phyloP scores from a whole-genome alignment of 805 yeast species.

The Starmerella asiatica region DNA sequence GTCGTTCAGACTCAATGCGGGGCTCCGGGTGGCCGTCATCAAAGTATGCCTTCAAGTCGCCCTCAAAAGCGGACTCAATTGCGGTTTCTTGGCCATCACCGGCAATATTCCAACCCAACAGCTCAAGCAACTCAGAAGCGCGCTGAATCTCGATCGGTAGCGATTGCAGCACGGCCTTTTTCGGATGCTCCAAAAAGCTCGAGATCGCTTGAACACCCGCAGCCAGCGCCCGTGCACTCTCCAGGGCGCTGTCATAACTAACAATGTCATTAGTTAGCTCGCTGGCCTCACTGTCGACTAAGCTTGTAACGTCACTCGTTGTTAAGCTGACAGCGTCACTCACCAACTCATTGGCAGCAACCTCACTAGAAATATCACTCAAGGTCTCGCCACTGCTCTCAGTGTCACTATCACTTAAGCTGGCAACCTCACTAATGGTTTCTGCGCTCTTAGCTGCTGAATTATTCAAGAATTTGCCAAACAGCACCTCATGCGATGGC shows the following conservation, averaged over 20 bases:
- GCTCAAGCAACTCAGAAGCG: neutral
- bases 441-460: too few species aligned
- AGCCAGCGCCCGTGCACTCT: neutral
- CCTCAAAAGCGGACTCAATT: neutral
- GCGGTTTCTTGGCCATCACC: neutral
- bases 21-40: too few species aligned
- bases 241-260: neutral
- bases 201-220: neutral
- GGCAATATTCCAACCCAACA: neutral
- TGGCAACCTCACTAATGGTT: neutral
- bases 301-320: too few species aligned
- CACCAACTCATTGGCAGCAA: too few species aligned
- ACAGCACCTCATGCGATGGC: too few species aligned
- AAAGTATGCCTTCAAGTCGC: neutral
- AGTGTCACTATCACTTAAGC: neutral
- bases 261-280: too few species aligned
- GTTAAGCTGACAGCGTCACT: too few species aligned
- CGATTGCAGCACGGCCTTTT: neutral
- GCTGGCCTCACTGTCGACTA: too few species aligned
- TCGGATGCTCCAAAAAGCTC: neutral
- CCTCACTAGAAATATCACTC: neutral
- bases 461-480: neutral
- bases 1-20: neutral
- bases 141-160: neutral
- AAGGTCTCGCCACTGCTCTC: too few species aligned